Conservation (phyloP, 2,329 filamentous ascomycete species). For the Cryphonectria japonica region DNA sequence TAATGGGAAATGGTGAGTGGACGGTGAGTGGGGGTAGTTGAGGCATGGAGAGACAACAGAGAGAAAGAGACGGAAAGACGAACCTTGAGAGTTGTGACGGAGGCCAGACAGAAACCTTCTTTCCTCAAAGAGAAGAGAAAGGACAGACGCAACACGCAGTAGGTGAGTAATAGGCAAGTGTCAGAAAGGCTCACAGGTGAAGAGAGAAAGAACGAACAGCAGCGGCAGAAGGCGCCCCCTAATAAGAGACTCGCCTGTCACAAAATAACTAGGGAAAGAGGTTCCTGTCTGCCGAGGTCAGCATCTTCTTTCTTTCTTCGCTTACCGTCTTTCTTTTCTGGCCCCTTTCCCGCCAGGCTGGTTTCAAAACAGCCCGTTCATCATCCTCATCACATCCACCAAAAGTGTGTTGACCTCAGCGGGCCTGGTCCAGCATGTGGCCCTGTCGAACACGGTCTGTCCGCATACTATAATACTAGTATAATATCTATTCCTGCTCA, state of each 20-base stretch:
- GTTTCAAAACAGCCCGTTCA: not conserved
- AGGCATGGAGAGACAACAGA: not conserved
- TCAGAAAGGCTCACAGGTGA: not conserved
- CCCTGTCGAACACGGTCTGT: not conserved
- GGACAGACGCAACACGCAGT: not conserved
- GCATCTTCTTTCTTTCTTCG: too few species aligned
- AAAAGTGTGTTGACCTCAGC: not conserved
- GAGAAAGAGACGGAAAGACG: not conserved
- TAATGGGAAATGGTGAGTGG: not conserved
- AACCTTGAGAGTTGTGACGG: not conserved
- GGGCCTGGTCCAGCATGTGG: not conserved
- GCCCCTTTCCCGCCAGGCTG: constrained; percentile 1
- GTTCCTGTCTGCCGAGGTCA: not conserved
- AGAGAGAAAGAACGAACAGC: not conserved
- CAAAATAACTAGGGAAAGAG: not conserved
- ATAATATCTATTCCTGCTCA: constrained; percentile 1
- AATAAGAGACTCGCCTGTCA: constrained; percentile 4
- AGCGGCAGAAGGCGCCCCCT: constrained; percentile 7
- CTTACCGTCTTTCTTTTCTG: not conserved
- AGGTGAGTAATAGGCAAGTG: not conserved
- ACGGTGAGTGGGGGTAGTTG: too few species aligned
- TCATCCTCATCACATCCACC: too few species aligned
- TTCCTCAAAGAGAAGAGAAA: not conserved
- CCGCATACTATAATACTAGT: not conserved
- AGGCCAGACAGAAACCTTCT: not conserved